phyloP scores from a whole-genome alignment of 306 rosid species.

The Cicer judaicum region DNA sequence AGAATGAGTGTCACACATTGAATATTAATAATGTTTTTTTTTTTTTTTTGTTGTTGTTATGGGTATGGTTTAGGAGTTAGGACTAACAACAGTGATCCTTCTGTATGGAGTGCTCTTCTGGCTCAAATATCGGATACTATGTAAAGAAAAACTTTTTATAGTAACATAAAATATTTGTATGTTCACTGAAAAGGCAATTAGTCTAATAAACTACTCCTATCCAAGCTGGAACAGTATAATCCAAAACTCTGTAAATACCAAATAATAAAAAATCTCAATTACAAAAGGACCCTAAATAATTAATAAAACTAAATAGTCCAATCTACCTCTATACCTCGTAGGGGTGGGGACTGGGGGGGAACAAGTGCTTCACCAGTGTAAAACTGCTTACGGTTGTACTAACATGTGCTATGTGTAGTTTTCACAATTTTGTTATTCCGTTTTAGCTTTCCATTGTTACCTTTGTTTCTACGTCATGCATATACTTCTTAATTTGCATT shows the following conservation, averaged over 20 bases:
- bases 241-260: constrained; percentile 1
- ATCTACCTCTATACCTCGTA: neutral
- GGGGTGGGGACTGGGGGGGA: neutral
- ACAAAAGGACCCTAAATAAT: neutral
- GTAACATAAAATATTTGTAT: neutral
- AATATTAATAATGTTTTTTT: neutral
- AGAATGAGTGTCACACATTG: constrained; percentile 6
- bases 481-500: constrained; percentile 16
- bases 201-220: neutral
- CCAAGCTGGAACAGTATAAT: neutral
- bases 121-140: no score
- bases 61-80: constrained; percentile 13
- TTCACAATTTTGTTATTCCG: constrained; percentile 2
- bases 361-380: neutral
- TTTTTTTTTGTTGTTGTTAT: neutral
- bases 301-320: neutral
- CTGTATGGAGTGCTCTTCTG: neutral
- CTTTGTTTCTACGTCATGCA: neutral
- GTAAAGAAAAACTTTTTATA: no score
- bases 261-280: neutral
- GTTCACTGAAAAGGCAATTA: neutral
- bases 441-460: neutral
- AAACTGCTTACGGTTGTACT: constrained; percentile 20
- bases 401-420: neutral
- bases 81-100: neutral